Base-by-base conservation (phyloP, 805 yeast genomes). In the Kazachstania taianensis region DNA sequence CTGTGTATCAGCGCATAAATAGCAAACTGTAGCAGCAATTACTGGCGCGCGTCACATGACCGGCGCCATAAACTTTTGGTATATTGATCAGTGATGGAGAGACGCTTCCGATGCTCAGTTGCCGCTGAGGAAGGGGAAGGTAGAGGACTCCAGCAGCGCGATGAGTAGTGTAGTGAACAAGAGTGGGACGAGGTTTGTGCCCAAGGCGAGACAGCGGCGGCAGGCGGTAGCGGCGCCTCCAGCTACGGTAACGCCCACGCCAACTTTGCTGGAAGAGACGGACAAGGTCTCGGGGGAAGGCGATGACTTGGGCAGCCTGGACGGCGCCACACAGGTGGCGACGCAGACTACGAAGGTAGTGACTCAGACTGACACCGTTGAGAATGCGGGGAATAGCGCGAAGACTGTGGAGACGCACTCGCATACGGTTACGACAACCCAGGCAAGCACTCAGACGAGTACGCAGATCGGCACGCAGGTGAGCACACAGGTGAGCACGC, bases 151-250 rank as follows among this genome's bases (percentile, higher is more conserved):
- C n/a, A 16, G n/a, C n/a, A n/a, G n/a, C n/a, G n/a, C n/a, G 6
- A 59, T 59, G 63, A 59, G 63, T 52, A 59, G 62, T 42, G 52
- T 55, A 17, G 59, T 59, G 5, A 59, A 72, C 42, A 73, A 73
- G 48, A 66, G 75, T 33, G 71, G 76, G 18, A 69, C 80, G 9
- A 73, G 80, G 38, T 80, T 80, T 56, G 65, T 70, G n/a, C 86
- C 86, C 2, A 78, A 76, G 41, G 47, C 62, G 8, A 66, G 57
- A 33, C 65, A 63, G 39, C 65, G 70, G 45, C 60, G 71, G 35
- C 52, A 62, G 17, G 50, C 51, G 1, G 39, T 50, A 2, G 53
- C 62, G 2, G 42, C 44, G 15, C 48, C 46, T 12, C 8, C 25
- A 8, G 25, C 12, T 22, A 8, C 25, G 12, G 12, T 22, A 22